Evolutionary conservation across 495 filamentous ascomycete species (phyloP), one percentile per base, ranked within the genome.

Genomic region (Staphylotrichum tortipilum): DNA sequence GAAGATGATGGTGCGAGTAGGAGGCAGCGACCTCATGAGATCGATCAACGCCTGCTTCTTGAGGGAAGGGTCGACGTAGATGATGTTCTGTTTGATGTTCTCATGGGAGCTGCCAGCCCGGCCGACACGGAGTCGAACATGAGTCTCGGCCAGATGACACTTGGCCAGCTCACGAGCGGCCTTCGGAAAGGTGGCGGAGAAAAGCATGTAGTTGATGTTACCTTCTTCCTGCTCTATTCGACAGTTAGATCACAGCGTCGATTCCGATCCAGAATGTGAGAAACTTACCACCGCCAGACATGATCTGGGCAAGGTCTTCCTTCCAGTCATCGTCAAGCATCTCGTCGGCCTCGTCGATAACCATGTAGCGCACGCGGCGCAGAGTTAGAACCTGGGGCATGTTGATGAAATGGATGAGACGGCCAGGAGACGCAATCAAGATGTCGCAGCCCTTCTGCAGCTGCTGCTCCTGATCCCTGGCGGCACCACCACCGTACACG

Each of bases 301-400:
- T 80, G 45, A 95, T 83, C 51, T 76, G 72, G 12, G 71, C 68
- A 43, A 95, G 72, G 1, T 87, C 80, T 0, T 75, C 67, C 39
- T 84, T 74, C 88, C 89, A 95, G 58, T 88, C 86, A 0, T 66
- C 33, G 5, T 82, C 63, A 0, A 98, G 77, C 75, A 97, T 80
- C 69, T 96, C 89, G 6, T 98, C 92, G 1, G 92, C 92, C 63
- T 98, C 92, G 45, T 97, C 92, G 52, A 98, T 84, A 47, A 98
- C 80, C 53, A 92, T 70, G 54, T 79, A 94, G 72, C 80, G 80
- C 41, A 95, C 75, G 49, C 91, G 88, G 33, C 74, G 75, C 22
- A 96, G 71, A 3, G 83, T 83, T 14, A 97, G 66, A 15, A 84
- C 62, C 19, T 80, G 59, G 23, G 78, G 72, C 47, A 84, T 78